Percentiles rank a stretch among this genome's conserved stretches.
Evolutionary conservation across 805 yeast species (phyloP).

Genomic region (Pichia heedii): DNA sequence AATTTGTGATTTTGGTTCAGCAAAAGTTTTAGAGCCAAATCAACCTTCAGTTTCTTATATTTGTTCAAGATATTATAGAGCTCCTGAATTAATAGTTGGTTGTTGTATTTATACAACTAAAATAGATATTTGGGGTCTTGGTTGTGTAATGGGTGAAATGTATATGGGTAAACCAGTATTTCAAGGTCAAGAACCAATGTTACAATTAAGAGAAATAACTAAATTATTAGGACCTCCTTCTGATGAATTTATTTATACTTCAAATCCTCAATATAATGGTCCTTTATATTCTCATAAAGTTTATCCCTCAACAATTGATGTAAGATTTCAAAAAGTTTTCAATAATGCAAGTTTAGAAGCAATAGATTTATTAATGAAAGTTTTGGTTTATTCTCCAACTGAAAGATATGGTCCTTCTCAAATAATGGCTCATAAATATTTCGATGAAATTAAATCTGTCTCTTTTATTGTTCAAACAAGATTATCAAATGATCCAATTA

Average conservation of each 20-base stretch:
- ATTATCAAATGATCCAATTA: slow-evolving; percentile 28
- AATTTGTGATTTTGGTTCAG: slow-evolving; percentile 81
- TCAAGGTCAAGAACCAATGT: slow-evolving; percentile 83
- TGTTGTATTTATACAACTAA: slow-evolving; percentile 79
- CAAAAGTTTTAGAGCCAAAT: slow-evolving; percentile 65
- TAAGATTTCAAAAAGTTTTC: slow-evolving; percentile 50
- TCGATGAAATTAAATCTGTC: slow-evolving; percentile 67
- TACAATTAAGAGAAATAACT: slow-evolving; percentile 84
- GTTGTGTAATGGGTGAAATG: slow-evolving; percentile 95
- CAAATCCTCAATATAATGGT: slow-evolving; percentile 69
- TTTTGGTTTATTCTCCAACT: slow-evolving; percentile 87
- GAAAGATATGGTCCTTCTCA: slow-evolving; percentile 70
- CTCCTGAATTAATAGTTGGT: slow-evolving; percentile 94
- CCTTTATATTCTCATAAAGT: slow-evolving; percentile 59
- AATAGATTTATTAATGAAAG: slow-evolving; percentile 69
- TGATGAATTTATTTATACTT: slow-evolving; percentile 57
- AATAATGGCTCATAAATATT: slow-evolving; percentile 81
- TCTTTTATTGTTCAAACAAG: slow-evolving; percentile 31
- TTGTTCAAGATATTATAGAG: slow-evolving; percentile 91
- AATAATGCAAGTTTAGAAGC: slow-evolving; percentile 79
- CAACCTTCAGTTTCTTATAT: slow-evolving; percentile 93
- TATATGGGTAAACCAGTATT: slow-evolving; percentile 87
- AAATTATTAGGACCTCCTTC: slow-evolving; percentile 87
- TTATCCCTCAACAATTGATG: slow-evolving; percentile 19
- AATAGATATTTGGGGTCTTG: slow-evolving; percentile 96